Evolutionary conservation across 768 basidiomycete species (phyloP).

Genomic region (Termitomyces eurrhizus): DNA sequence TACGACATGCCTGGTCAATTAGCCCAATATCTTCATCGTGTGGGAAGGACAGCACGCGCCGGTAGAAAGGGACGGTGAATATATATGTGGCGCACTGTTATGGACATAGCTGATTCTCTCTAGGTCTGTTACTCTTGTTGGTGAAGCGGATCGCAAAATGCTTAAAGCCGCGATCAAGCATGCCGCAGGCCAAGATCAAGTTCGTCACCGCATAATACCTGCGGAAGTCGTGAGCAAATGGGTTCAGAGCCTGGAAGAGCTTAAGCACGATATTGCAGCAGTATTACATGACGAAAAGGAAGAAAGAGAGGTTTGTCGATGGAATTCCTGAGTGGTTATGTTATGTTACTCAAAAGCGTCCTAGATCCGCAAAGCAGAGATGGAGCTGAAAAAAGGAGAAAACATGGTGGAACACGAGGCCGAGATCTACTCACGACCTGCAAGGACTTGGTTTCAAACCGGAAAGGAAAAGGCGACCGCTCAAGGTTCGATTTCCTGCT

Average conservation of each 20-base stretch:
- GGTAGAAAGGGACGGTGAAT: slow-evolving; percentile 83
- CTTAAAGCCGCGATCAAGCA: slow-evolving; percentile 95
- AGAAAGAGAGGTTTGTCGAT: slow-evolving; percentile 71
- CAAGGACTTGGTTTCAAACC: slow-evolving; percentile 98
- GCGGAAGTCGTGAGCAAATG: slow-evolving; percentile 69
- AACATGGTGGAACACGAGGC: slow-evolving; percentile 92
- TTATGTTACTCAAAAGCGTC: slow-evolving; percentile 11
- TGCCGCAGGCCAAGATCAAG: slow-evolving; percentile 69
- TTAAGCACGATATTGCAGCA: slow-evolving; percentile 75
- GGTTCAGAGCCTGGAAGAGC: slow-evolving; percentile 58
- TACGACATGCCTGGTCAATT: slow-evolving; percentile 97
- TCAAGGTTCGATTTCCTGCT: slow-evolving; percentile 49
- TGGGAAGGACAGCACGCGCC: slow-evolving; percentile 95
- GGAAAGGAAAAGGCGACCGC: slow-evolving; percentile 77
- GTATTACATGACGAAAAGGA: slow-evolving; percentile 91
- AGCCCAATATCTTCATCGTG: slow-evolving; percentile 93
- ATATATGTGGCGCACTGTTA: slow-evolving; percentile 23
- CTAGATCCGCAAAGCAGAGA: slow-evolving; percentile 86
- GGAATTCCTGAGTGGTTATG: background rate
- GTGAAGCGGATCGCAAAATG: slow-evolving; percentile 94
- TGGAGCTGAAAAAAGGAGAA: slow-evolving; percentile 92
- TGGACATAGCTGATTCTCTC: background rate
- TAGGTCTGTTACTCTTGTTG: slow-evolving; percentile 92
- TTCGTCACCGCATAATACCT: slow-evolving; percentile 86
- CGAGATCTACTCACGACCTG: slow-evolving; percentile 91